Percentiles rank a stretch among this genome's conserved stretches.
Evolutionary conservation across 2,329 filamentous ascomycete species (phyloP).

Genomic region (Exutisphaerella laricina): DNA sequence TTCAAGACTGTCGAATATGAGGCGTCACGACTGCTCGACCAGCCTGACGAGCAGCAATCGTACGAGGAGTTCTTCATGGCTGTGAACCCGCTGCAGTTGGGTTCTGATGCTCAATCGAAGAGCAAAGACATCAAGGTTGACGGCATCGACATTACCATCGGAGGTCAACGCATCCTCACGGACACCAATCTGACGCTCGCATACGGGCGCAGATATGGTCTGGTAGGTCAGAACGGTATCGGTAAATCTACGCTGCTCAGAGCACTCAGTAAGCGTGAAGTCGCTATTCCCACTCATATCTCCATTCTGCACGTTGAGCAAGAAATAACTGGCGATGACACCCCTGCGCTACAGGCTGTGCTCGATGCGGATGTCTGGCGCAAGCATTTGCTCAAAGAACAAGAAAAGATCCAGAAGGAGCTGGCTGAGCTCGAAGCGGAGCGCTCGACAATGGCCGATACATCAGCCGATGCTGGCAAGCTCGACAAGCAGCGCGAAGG

Average conservation of each 20-base stretch:
- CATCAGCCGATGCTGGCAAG: slow-evolving; percentile 77
- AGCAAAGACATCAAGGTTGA: slow-evolving; percentile 99
- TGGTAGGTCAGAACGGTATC: slow-evolving; percentile 99
- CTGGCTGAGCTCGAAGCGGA: slow-evolving; percentile 72
- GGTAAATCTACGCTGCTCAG: slow-evolving; percentile 79
- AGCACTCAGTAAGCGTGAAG: slow-evolving; percentile 85
- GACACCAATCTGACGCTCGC: slow-evolving; percentile 87
- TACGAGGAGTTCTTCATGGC: slow-evolving; percentile 99
- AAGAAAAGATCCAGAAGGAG: slow-evolving; percentile 74
- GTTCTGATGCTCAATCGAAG: slow-evolving; percentile 63
- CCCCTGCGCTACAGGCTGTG: slow-evolving; percentile 87
- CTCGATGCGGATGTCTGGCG: slow-evolving; percentile 98
- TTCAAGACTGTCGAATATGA: slow-evolving; percentile 99
- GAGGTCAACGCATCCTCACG: slow-evolving; percentile 78
- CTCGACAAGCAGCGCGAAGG: slow-evolving; percentile 85
- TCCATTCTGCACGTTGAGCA: slow-evolving; percentile 99
- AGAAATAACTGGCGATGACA: slow-evolving; percentile 96
- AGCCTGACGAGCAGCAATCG: slow-evolving; percentile 75
- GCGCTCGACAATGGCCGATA: slow-evolving; percentile 77
- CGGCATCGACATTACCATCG: slow-evolving; percentile 89
- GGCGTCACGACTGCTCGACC: slow-evolving; percentile 80
- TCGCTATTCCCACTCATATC: slow-evolving; percentile 92
- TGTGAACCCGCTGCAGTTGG: slow-evolving; percentile 91
- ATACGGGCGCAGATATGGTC: slow-evolving; percentile 89
- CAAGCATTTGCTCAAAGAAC: slow-evolving; percentile 86